Conservation (phyloP, 371 early-diverging fungal genomes). For the Mucor piriformis region DNA sequence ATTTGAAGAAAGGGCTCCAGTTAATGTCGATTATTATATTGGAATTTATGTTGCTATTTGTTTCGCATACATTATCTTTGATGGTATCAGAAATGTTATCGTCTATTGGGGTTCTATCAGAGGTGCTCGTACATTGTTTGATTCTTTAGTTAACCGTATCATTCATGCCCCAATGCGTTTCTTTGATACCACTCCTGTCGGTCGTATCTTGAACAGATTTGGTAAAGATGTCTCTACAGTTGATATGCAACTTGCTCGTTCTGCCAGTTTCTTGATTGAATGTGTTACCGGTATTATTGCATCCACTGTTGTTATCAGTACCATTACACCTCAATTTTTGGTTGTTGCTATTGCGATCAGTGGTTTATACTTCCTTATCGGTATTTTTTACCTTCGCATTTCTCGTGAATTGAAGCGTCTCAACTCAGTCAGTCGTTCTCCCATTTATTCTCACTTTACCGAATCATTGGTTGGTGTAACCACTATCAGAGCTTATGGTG, state of each 20-base stretch:
- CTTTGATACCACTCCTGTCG: constrained; percentile 92
- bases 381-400: constrained; percentile 64
- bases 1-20: constrained; percentile 21
- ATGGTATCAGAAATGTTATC: constrained; percentile 31
- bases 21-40: constrained; percentile 33
- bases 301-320: constrained; percentile 64
- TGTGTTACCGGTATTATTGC: constrained; percentile 51
- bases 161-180: constrained; percentile 77
- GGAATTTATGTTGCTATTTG: constrained; percentile 24
- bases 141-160: constrained; percentile 57
- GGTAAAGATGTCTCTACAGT: constrained; percentile 56
- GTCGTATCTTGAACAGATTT: constrained; percentile 90
- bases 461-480: constrained; percentile 69
- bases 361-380: constrained; percentile 44
- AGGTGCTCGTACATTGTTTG: constrained; percentile 59
- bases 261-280: constrained; percentile 33
- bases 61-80: constrained; percentile 15
- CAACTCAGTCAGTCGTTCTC: constrained; percentile 74
- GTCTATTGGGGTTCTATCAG: constrained; percentile 56
- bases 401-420: constrained; percentile 83
- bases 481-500: constrained; percentile 76
- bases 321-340: constrained; percentile 64
- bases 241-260: constrained; percentile 41
- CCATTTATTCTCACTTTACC: constrained; percentile 74
- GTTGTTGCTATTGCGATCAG: constrained; percentile 34